Evolutionary conservation across 1,284 basidiomycete genomes (phyloP), one percentile per base, ranked within the genome.

Genomic region (Ustilago vetiveriae): DNA sequence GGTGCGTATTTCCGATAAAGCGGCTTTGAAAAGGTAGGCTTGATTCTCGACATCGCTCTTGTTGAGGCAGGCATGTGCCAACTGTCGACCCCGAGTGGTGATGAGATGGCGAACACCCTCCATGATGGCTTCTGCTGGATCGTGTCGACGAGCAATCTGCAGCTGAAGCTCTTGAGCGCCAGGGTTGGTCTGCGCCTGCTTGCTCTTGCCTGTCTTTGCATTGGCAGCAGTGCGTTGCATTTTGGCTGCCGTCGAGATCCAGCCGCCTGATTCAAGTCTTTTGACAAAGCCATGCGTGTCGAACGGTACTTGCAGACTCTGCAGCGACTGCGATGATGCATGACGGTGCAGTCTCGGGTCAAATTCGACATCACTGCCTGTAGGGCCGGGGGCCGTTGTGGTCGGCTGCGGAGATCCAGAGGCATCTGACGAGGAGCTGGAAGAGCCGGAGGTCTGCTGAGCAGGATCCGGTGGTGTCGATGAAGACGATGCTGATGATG

Each of bases 1-100:
- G 5, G 92, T 90, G 16, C 93, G 88, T 37, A 97, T 85, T 82
- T 98, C 94, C 0, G 92, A 91, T 23, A 98, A 83, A 0, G 95
- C 96, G 10, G 96, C 95, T 49, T 90, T 88, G 83, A 97, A 98
- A 23, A 98, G 86, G 82, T 99, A 99, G 11, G 93, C 92, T 88
- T 95, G 76, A 38, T 80, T 74, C 62, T 75, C 65, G 49, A 94
- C 82, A 80, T 97, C 94, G 82, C 94, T 91, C 39, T 86, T 85
- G 33, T 88, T 89, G 76, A 97, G 84, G 35, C 91, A 89, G 52
- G 90, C 89, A 48, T 88, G 84, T 54, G 87, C 85, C 6, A 95
- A 90, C 69, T 87, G 84, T n/a, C 88, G 88, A 46, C 91, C 85
- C 27, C 92, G 86, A 72, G 90, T 87, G 3, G 91, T 87, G 30